phyloP scores from a whole-genome alignment of 1,139 yeast genomes.

The Hansenula anomala region DNA sequence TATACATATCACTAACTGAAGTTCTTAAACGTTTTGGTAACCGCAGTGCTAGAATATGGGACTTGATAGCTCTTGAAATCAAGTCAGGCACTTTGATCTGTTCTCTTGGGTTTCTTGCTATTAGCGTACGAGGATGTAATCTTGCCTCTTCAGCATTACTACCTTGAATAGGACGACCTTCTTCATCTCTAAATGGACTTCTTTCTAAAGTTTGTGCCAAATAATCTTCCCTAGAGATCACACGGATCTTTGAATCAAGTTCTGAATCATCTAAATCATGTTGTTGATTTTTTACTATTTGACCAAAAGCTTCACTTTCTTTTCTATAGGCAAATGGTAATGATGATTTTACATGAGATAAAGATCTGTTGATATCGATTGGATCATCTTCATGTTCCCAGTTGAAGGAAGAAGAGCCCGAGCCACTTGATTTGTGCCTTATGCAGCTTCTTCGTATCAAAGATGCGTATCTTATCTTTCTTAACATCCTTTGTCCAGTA shows the following conservation, averaged over 20 bases:
- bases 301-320: slow-evolving; percentile 39
- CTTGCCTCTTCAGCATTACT: slow-evolving; percentile 15
- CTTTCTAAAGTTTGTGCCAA: slow-evolving; percentile 23
- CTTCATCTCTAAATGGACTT: slow-evolving; percentile 22
- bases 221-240: slow-evolving; percentile 26
- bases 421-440: neutral
- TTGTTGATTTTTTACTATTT: slow-evolving; percentile 38
- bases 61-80: slow-evolving; percentile 52
- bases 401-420: neutral
- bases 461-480: neutral
- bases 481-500: neutral
- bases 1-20: slow-evolving; percentile 46
- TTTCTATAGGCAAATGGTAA: slow-evolving; percentile 31
- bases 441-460: neutral
- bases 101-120: slow-evolving; percentile 43
- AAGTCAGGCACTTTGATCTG: slow-evolving; percentile 45
- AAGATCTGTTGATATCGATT: neutral
- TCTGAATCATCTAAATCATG: slow-evolving; percentile 23
- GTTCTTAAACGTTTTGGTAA: slow-evolving; percentile 54
- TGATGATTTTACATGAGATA: slow-evolving; percentile 4
- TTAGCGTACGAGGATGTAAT: slow-evolving; percentile 28
- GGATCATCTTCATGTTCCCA: neutral
- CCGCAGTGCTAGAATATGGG: slow-evolving; percentile 50
- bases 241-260: slow-evolving; percentile 26
- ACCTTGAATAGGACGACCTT: slow-evolving; percentile 27